phyloP scores from a whole-genome alignment of 805 yeast genomes.

The Candida tibetensis region DNA sequence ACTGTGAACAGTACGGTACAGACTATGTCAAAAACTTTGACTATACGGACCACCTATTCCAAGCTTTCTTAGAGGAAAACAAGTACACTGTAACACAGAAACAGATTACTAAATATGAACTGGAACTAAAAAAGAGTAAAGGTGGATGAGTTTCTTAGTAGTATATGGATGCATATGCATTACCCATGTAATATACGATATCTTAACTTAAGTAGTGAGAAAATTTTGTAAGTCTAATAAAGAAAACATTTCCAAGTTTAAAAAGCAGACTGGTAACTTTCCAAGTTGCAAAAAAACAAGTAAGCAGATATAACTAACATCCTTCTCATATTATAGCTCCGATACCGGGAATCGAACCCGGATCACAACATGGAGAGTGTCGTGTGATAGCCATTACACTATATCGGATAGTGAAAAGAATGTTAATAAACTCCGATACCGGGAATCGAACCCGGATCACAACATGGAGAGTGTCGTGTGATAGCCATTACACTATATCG shows the following conservation, averaged over 20 bases:
- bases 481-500: constrained; percentile 31
- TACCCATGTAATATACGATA: neutral
- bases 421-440: constrained; percentile 13
- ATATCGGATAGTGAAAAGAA: constrained; percentile 6
- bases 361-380: constrained; percentile 8
- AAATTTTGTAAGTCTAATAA: no score
- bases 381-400: constrained; percentile 9
- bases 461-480: constrained; percentile 26
- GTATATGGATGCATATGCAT: neutral
- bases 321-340: neutral
- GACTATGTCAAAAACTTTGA: constrained; percentile 5
- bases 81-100: neutral
- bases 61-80: constrained; percentile 4
- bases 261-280: neutral
- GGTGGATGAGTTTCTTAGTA: neutral
- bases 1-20: constrained; percentile 12
- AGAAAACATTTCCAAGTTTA: no score
- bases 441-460: constrained; percentile 23
- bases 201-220: no score
- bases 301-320: no score
- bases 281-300: neutral
- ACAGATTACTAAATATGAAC: neutral
- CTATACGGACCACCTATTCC: constrained; percentile 2
- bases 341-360: constrained; percentile 10
- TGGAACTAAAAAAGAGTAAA: neutral